These are phyloP conservation scores for Celoporthe dispersa DNA, from an alignment of 2,329 filamentous ascomycete genomes.

Conservation along the genomic window DNA sequence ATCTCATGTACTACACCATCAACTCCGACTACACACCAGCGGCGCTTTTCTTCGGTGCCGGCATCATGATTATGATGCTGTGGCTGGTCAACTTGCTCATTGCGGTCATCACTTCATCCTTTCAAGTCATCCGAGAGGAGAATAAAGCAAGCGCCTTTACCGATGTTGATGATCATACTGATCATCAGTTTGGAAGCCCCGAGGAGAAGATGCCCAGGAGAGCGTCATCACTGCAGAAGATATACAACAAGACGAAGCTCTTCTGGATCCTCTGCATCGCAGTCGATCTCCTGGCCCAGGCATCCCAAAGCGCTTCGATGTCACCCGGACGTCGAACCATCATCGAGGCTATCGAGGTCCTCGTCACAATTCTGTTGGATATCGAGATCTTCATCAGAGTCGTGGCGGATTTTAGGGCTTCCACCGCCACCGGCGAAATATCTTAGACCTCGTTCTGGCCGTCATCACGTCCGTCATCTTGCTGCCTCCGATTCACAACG, in stretches of 20 bases:
- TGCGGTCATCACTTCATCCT: conserved; percentile 97
- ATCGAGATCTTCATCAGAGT: conserved; percentile 84
- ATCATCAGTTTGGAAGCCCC: conserved; percentile 36
- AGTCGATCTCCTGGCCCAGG: conserved; percentile 79
- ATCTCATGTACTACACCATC: conserved; percentile 91
- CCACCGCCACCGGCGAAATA: conserved; percentile 72
- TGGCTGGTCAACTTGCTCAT: conserved; percentile 96
- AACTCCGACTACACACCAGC: conserved; percentile 89
- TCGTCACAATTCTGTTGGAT: conserved; percentile 78
- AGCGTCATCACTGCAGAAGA: conserved; percentile 62
- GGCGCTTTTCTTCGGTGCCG: conserved; percentile 74
- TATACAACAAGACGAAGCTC: conserved; percentile 75
- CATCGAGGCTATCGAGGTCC: conserved; percentile 73
- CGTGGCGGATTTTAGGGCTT: conserved; percentile 81
- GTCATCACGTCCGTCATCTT: conserved; percentile 84
- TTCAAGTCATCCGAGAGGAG: conserved; percentile 97
- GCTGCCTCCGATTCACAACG: conserved; percentile 76
- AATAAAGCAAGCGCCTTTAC: conserved; percentile 94
- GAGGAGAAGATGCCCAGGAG: conserved; percentile 48
- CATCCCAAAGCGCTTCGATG: conserved; percentile 78
- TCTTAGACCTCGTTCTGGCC: conserved; percentile 80
- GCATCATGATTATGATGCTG: conserved; percentile 89
- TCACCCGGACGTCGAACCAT: conserved; percentile 60
- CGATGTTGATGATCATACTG: conserved; percentile 62
- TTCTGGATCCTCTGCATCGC: conserved; percentile 83